These are phyloP conservation scores for Phoma herbarum DNA, from an alignment of 2,329 filamentous ascomycete species.

Conservation along the genomic window DNA sequence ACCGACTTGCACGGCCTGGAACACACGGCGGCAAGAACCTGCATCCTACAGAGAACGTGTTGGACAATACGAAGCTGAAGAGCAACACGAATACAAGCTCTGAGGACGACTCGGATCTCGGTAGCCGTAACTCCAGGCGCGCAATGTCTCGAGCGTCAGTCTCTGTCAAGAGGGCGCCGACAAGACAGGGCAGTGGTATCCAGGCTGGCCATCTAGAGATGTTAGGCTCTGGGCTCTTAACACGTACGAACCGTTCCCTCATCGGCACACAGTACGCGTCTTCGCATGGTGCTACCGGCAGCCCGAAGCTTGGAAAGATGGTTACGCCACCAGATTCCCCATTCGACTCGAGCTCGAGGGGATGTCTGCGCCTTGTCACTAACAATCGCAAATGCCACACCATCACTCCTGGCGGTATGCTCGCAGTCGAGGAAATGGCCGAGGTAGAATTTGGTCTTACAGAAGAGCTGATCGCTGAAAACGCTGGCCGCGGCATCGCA, in stretches of 20 bases:
- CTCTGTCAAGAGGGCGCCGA: slow-evolving; percentile 50
- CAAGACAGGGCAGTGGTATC: slow-evolving; percentile 52
- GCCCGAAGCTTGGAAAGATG: slow-evolving; percentile 45
- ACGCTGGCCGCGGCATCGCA: slow-evolving; percentile 86
- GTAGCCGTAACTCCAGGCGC: slow-evolving; percentile 50
- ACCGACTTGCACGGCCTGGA: slow-evolving; percentile 67
- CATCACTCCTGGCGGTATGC: slow-evolving; percentile 79
- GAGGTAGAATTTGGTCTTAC: slow-evolving; percentile 86
- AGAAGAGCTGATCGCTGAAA: slow-evolving; percentile 91
- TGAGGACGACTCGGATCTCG: slow-evolving; percentile 52
- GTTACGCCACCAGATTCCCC: slow-evolving; percentile 51
- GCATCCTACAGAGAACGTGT: slow-evolving; percentile 89
- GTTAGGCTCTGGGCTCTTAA: slow-evolving; percentile 42
- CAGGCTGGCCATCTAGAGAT: slow-evolving; percentile 47
- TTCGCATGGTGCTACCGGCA: slow-evolving; percentile 47
- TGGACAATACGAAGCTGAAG: slow-evolving; percentile 64
- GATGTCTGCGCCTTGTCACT: slow-evolving; percentile 61
- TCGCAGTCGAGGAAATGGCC: slow-evolving; percentile 91
- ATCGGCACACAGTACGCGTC: slow-evolving; percentile 48
- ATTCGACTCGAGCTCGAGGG: slow-evolving; percentile 38
- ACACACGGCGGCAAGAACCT: slow-evolving; percentile 80
- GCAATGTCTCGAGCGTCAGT: slow-evolving; percentile 52
- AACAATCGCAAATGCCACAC: slow-evolving; percentile 65
- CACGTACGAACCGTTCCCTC: slow-evolving; percentile 44
- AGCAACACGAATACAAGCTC: slow-evolving; percentile 47